Percentiles rank a stretch among this genome's conserved stretches.
Conservation (phyloP, 2,329 filamentous ascomycete species). For the Aspergillus japonicus region DNA sequence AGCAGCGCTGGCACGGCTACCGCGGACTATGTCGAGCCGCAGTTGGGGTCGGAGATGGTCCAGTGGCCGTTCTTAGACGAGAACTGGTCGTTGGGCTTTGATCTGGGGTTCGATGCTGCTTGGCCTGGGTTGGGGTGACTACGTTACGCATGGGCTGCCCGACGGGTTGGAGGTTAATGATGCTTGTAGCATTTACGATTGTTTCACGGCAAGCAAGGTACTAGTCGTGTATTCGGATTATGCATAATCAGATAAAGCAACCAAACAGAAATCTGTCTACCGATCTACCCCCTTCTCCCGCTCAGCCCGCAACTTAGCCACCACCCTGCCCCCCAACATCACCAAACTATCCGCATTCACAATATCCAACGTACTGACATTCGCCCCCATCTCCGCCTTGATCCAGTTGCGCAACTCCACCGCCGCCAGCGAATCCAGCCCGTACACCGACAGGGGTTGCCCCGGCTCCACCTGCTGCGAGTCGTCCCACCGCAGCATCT, state of each 20-base stretch:
- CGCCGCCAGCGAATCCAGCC: constrained; percentile 12
- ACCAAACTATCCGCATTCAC: constrained; percentile 11
- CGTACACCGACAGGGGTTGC: constrained; percentile 10
- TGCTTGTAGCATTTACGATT: background rate
- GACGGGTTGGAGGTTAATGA: background rate
- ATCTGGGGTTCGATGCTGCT: constrained; percentile 31
- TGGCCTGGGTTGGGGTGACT: constrained; percentile 22
- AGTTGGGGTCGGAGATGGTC: constrained; percentile 37
- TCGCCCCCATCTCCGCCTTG: constrained; percentile 7
- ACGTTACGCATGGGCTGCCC: too few species aligned
- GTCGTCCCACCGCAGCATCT: constrained; percentile 10
- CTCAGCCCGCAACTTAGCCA: constrained; percentile 1
- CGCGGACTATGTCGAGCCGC: constrained; percentile 7
- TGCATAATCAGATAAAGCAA: background rate
- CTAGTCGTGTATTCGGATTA: too few species aligned
- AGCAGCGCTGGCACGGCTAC: background rate
- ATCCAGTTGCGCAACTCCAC: constrained; percentile 16
- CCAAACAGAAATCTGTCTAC: background rate
- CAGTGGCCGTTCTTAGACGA: constrained; percentile 41
- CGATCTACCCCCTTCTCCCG: background rate
- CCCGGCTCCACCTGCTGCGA: constrained; percentile 10
- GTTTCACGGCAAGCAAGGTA: too few species aligned
- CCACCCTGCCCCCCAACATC: constrained; percentile 3
- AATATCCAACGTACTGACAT: constrained; percentile 11
- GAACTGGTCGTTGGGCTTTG: constrained; percentile 37